phyloP scores from a whole-genome alignment of 768 basidiomycete genomes.

The Botryobasidium botryosum region DNA sequence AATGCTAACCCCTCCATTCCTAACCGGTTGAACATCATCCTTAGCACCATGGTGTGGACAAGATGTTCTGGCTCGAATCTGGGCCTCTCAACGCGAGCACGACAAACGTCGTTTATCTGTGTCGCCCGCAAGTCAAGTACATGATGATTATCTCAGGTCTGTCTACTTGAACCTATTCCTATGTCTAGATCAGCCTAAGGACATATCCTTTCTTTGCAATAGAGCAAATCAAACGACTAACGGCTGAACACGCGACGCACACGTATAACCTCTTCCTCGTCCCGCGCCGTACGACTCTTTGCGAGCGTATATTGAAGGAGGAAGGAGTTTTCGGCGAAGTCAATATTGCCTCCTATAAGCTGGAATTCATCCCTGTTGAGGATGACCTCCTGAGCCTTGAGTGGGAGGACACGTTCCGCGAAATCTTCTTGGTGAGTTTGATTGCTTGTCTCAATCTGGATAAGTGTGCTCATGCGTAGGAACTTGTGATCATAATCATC shows the following conservation, averaged over 20 bases:
- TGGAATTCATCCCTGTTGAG: conserved; percentile 88
- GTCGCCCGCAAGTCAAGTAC: conserved; percentile 67
- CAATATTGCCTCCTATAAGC: conserved; percentile 67
- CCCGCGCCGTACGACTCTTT: conserved; percentile 73
- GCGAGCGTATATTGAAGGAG: conserved; percentile 76
- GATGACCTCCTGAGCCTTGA: conserved; percentile 88
- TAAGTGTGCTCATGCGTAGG: no score
- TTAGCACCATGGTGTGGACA: conserved; percentile 96
- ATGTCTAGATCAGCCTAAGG: conserved; percentile 16
- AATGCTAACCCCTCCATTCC: no score
- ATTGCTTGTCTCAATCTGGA: background rate
- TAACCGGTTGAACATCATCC: no score
- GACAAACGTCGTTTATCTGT: conserved; percentile 83
- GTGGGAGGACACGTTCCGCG: conserved; percentile 66
- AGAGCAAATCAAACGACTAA: conserved; percentile 88
- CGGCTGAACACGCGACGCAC: conserved; percentile 38
- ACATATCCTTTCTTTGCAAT: background rate
- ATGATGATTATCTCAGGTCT: conserved; percentile 84
- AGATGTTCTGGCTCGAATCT: conserved; percentile 97
- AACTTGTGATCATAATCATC: no score
- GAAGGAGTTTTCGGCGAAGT: conserved; percentile 97
- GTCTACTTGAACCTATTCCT: conserved; percentile 16
- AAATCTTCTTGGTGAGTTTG: conserved; percentile 74
- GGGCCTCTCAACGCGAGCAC: conserved; percentile 72
- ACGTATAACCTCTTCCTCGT: conserved; percentile 77